Evolutionary conservation across 2,329 filamentous ascomycete genomes (phyloP), one percentile per base, ranked within the genome.

Genomic region (Penicillium sp.): DNA sequence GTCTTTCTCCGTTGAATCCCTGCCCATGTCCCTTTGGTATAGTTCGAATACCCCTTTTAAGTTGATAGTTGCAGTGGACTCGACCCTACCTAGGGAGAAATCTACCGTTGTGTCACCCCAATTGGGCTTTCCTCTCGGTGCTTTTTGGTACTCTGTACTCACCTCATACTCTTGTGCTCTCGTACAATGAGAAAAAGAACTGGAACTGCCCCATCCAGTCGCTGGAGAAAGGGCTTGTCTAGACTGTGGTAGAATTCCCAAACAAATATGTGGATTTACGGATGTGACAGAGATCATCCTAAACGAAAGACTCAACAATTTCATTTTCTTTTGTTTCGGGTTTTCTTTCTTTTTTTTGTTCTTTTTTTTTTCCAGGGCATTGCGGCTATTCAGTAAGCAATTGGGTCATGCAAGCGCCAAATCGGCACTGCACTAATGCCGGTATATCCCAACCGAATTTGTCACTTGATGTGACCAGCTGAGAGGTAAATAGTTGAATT

Each of bases 371-470:
- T 13, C 1, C 2, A 47, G 3, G 13, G 19, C 31, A 25, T 27
- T 50, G 55, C 55, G 55, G 55, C 49, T 57, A 48, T 48, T 55
- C 53, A 23, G 53, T 53, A 57, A 57, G 55, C 55, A 53, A 53
- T 48, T 42, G 49, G 49, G n/a, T 35, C 35, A 45, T 25, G 49
- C 49, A 31, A 44, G 50, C 50, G 50, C 50, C 27, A 12, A 47
- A 17, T 23, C 15, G 23, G 33, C n/a, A 29, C 21, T 25, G 21
- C 17, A 53, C 41, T 36, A 36, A 38, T 47, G 51, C 41, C n/a
- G 50, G 25, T 31, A 29, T 27, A 33, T 51, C 36, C 36, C 25
- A 38, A 33, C 3, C n/a, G 36, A 31, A 51, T 38, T 29, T 36
- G 49, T 50, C 48, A 50, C 17, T 53, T 27, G 39, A 51, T 42